phyloP scores from a whole-genome alignment of 2,329 filamentous ascomycete species.

The Apiospora kogelbergensis region DNA sequence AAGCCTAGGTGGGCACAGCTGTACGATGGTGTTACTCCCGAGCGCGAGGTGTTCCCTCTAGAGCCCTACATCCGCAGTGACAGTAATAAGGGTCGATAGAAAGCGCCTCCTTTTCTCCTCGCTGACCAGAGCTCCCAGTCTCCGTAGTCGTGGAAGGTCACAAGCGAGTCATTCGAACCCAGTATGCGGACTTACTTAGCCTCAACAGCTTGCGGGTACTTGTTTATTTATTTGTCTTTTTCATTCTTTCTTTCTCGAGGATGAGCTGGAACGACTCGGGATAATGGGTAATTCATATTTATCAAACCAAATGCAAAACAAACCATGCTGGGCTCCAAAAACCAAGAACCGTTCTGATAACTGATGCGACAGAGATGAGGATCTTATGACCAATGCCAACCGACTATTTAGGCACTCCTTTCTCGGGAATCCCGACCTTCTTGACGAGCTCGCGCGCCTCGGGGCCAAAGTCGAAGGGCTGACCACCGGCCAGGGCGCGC shows the following conservation, averaged over 20 bases:
- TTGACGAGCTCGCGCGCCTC: constrained; percentile 18
- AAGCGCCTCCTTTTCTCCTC: neutral
- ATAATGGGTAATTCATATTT: neutral
- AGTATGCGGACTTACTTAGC: neutral
- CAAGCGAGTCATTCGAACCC: neutral
- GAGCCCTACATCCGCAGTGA: constrained; percentile 49
- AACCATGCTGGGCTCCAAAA: neutral
- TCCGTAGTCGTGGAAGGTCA: neutral
- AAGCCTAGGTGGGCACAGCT: constrained; percentile 51
- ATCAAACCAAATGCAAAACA: neutral
- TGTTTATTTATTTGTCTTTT: neutral
- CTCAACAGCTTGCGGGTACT: neutral
- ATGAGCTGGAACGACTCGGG: neutral
- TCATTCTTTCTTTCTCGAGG: too few relatives aligned
- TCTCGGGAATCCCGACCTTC: neutral
- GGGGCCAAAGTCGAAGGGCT: constrained; percentile 27
- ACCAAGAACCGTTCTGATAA: neutral
- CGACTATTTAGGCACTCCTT: neutral
- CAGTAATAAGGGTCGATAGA: neutral
- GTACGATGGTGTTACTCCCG: constrained; percentile 50
- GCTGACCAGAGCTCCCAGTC: neutral
- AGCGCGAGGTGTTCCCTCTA: constrained; percentile 55
- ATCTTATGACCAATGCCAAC: neutral
- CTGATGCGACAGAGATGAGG: neutral
- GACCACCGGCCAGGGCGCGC: constrained; percentile 22